Percentiles rank a stretch among this genome's conserved stretches.
Evolutionary conservation across 2,329 filamentous ascomycete species (phyloP).

Genomic region (Botrytis hyacinthi): DNA sequence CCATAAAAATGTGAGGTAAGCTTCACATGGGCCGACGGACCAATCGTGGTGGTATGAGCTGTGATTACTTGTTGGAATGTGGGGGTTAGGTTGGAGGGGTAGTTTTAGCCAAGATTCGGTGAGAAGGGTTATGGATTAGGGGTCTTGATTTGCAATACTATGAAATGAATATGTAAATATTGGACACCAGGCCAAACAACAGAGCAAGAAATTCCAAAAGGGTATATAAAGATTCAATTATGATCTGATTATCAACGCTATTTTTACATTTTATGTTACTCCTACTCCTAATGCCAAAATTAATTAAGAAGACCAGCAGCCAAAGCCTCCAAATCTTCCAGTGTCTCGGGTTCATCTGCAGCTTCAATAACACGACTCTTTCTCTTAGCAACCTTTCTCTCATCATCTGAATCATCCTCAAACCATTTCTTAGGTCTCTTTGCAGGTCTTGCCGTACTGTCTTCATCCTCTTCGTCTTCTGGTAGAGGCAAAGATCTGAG

Average conservation of each 20-base stretch:
- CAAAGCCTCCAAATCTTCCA: slow-evolving; percentile 76
- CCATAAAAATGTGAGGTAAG: slow-evolving; percentile 15
- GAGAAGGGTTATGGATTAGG: not conserved
- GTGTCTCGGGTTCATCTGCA: slow-evolving; percentile 69
- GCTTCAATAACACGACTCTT: slow-evolving; percentile 58
- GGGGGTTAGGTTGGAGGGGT: slow-evolving; percentile 18
- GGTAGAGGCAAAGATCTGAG: slow-evolving; percentile 56
- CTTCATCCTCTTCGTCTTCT: slow-evolving; percentile 48
- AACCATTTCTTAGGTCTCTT: slow-evolving; percentile 80
- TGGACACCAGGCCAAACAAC: not conserved
- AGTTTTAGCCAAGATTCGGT: slow-evolving; percentile 10
- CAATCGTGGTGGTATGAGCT: not conserved
- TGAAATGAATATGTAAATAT: not conserved
- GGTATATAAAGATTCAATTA: slow-evolving; percentile 15
- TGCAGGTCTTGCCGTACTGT: slow-evolving; percentile 53
- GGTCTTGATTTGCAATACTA: not conserved
- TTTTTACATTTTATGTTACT: not conserved
- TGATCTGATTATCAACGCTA: slow-evolving; percentile 2
- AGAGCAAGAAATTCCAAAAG: not conserved
- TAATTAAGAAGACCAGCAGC: slow-evolving; percentile 67
- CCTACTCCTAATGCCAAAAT: not conserved
- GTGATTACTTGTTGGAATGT: not conserved
- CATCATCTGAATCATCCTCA: slow-evolving; percentile 59
- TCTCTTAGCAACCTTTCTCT: slow-evolving; percentile 45
- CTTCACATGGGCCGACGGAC: not conserved